Base-by-base conservation (phyloP, 2,329 filamentous ascomycete species). In the Intubia oerlemansii region DNA sequence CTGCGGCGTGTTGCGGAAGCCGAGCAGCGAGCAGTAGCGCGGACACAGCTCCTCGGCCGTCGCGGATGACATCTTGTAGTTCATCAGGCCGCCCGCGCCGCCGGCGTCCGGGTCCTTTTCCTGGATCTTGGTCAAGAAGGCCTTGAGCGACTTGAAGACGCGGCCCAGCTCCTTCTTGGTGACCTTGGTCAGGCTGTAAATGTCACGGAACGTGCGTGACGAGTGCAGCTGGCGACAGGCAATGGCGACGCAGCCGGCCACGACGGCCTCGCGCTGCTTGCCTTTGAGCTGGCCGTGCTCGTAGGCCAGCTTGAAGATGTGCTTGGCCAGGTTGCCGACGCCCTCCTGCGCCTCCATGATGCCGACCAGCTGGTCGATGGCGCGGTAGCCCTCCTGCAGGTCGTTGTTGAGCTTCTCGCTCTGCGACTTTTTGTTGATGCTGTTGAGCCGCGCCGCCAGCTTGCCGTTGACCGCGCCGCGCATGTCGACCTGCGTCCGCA, bases 81-180 rank as follows among this genome's bases (percentile, higher is more conserved):
- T 62, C 39, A 70, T 62, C 52, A 72, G 66, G 48, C 52, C 38
- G 26, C 37, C 36, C 12, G 39, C 60, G 53, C 36, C 57, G 32
- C 47, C 43, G 23, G 58, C 41, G 37, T 61, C 61, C 16, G 40
- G 39, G 42, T 68, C 62, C 31, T 66, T 55, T 38, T 74, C 71
- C 44, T 80, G 67, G 28, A 73, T 65, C 42, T 72, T 72, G 43
- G 74, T 70, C 44, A 95, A 65, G 53, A 91, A 93, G 41, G 74
- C 71, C 53, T 95, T 84, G 25, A 98, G 62, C 33, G 71, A 61
- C 57, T 98, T 98, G 65, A 93, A 98, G 15, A 85, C 85, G 33
- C 84, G 64, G 14, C 88, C 88, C 37, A 98, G 92, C 46, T 98
- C 90, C 56, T 95, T 95, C 59, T 95, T 93, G 35, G 76, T 74